These are phyloP conservation scores for Penicillium tannophilum DNA, from an alignment of 495 filamentous ascomycete species.

Conservation along the genomic window DNA sequence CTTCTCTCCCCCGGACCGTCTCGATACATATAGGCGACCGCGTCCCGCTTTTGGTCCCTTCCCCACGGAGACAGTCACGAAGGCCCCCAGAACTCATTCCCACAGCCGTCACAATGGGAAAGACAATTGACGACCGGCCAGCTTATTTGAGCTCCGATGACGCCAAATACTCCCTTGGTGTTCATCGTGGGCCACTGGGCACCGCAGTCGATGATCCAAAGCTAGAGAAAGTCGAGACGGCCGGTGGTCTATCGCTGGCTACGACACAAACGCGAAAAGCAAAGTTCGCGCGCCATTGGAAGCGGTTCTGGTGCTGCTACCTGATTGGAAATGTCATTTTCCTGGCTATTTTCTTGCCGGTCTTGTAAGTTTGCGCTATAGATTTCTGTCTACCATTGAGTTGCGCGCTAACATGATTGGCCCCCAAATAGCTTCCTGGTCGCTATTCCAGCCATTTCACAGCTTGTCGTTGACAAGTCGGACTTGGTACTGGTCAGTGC, in stretches of 20 bases:
- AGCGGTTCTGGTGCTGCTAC: conserved; percentile 47
- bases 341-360: conserved; percentile 40
- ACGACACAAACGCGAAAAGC: conserved; percentile 28
- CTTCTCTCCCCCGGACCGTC: not conserved
- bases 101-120: conserved; percentile 24
- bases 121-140: conserved; percentile 28
- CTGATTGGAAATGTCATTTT: conserved; percentile 28
- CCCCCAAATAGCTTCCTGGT: conserved; percentile 39
- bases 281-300: conserved; percentile 39
- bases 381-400: not conserved
- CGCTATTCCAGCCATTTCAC: conserved; percentile 46
- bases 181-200: conserved; percentile 38
- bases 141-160: conserved; percentile 31
- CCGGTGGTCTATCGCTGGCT: conserved; percentile 33
- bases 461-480: conserved; percentile 43
- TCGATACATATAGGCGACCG: conserved; percentile 7
- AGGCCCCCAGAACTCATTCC: not conserved
- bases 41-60: not conserved
- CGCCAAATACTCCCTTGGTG: conserved; percentile 39
- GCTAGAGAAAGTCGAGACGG: conserved; percentile 35
- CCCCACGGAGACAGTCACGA: not conserved
- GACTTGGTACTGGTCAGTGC: conserved; percentile 40
- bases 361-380: conserved; percentile 33
- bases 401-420: not conserved
- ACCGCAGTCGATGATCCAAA: conserved; percentile 20